These are phyloP conservation scores for Nigrospora sphaerica DNA, from an alignment of 2,329 filamentous ascomycete species.

Conservation along the genomic window DNA sequence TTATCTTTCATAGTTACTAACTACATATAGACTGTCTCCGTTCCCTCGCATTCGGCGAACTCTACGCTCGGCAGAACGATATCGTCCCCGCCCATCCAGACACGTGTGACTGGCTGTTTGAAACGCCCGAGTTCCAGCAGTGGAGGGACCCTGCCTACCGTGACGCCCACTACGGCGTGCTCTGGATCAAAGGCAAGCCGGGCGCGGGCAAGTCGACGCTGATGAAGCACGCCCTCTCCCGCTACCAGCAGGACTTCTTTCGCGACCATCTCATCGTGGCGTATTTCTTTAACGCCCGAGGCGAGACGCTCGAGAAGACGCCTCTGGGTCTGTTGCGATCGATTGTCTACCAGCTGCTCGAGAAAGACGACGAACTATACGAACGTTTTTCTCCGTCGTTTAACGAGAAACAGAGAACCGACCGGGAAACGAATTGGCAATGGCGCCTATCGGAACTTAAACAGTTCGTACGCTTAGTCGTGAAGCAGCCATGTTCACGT, in stretches of 20 bases:
- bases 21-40: constrained; percentile 5
- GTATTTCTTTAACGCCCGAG: constrained; percentile 15
- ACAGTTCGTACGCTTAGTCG: neutral
- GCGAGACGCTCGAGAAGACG: constrained; percentile 11
- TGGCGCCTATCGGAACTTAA: neutral
- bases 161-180: constrained; percentile 10
- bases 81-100: constrained; percentile 5
- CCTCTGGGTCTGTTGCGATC: constrained; percentile 11
- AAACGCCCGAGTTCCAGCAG: constrained; percentile 7
- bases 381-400: constrained; percentile 3
- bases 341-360: constrained; percentile 11
- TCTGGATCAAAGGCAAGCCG: constrained; percentile 22
- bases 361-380: neutral
- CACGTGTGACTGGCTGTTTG: constrained; percentile 16
- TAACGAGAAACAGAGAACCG: constrained; percentile 2
- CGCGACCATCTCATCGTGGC: constrained; percentile 5
- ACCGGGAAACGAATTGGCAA: neutral
- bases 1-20: too few species aligned
- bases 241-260: constrained; percentile 3
- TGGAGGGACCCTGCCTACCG: constrained; percentile 9
- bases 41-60: constrained; percentile 8
- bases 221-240: constrained; percentile 2
- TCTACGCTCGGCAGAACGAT: constrained; percentile 9
- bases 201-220: constrained; percentile 18
- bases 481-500: neutral